Evolutionary conservation across 805 yeast genomes (phyloP), one percentile per base, ranked within the genome.

Genomic region (Candida cerambycidarum): DNA sequence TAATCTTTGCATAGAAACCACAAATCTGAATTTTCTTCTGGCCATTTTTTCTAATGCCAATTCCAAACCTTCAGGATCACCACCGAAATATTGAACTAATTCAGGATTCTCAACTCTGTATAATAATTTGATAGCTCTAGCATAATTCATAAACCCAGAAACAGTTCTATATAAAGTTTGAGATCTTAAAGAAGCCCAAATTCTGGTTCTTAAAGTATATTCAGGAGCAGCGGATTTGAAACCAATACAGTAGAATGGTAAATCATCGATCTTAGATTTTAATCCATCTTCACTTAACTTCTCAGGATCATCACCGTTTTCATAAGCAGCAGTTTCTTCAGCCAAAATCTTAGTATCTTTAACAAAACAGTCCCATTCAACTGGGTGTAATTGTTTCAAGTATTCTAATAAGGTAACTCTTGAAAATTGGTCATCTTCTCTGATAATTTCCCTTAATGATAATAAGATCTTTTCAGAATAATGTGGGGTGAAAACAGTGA

Each of bases 31-130:
- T 55, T 82, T 82, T 53, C 85, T 64, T 52, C 78, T 67, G 3
- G 83, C 82, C 76, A 81, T 73, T 15, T 81, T 73, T 58, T 92
- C 97, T 53, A 92, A 81, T 66, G 95, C 98, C 68, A 89, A 81
- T 74, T 93, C 98, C 52, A 82, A 78, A 57, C 96, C 95, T 71
- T 92, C 98, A 46, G 97, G 95, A 64, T 92, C 95, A 56, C 98
- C 98, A 56, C 97, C 98, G 63, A 90, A 92, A 89, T 90, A 89
- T 75, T 93, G 97, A 48, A 90, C 64, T 15, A 56, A 52, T 39
- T 66, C 67, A 27, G 70, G 68, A 58, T 67, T 68, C 56, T 78
- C 80, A 28, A 75, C 77, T 46, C 65, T 56, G 46, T 61, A 69
- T 41, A 70, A 61, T 49, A 70, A 61, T 51, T 71, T 70, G 43